Evolutionary conservation across 768 basidiomycete species (phyloP), one percentile per base, ranked within the genome.

Genomic region (Russula earlei): DNA sequence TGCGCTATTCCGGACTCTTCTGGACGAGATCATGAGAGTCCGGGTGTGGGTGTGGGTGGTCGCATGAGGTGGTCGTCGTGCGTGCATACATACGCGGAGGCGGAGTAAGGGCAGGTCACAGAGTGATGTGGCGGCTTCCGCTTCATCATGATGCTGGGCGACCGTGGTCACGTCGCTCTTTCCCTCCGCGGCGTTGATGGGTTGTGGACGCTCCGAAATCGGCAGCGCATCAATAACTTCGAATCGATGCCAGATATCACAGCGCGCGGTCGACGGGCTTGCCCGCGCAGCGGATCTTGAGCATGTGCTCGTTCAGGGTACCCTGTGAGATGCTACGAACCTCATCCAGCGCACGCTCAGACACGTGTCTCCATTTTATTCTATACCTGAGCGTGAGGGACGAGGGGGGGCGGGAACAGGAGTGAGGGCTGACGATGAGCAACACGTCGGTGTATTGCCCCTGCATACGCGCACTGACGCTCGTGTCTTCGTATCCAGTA

Each of bases 401-500:
- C 5, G 10, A 1, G 27, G 17, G 38, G 27, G 24, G 50, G n/a
- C n/a, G n/a, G n/a, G 56, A 20, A n/a, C 29, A 31, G 34, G 12
- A 25, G 34, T 29, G 24, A 19, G 6, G 24, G 75, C 84, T 56
- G 57, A 89, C 88, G 52, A 97, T 79, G 27, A 97, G 73, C 55
- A 97, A 81, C 37, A 94, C 76, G 67, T 97, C 94, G 3, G 93
- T 92, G 67, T 95, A 97, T 65, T 86, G 87, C n/a, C 93, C 89
- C 72, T 91, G 85, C 84, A 95, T 91, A 67, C 82, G 89, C 20
- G 93, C 92, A 1, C 92, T 94, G 0, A 89, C 85, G 7, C 87
- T 91, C 0, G 82, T 85, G 66, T 97, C 94, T 65, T 96, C 93
- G 68, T 96, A 96, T 3, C 93, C 93, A 14, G 73, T 69, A 68